Conservation (phyloP, 345 rosid species). For the Aquilaria yunnanensis region DNA sequence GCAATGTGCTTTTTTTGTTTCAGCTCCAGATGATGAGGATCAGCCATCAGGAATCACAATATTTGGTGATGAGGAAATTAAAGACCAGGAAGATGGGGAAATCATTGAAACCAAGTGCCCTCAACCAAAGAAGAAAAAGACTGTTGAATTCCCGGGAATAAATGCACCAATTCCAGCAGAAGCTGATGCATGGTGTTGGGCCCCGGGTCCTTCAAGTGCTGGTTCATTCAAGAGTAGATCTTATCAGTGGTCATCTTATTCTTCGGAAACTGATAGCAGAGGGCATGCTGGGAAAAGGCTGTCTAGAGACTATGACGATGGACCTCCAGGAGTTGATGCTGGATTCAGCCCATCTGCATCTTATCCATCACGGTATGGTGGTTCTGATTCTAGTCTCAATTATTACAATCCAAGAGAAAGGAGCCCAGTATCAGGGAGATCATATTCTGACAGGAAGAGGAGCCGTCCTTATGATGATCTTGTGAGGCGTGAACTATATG, state of each 20-base stretch:
- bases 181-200: conserved; percentile 70
- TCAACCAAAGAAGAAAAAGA: conserved; percentile 44
- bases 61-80: conserved; percentile 46
- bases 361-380: conserved; percentile 56
- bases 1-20: neutral
- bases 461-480: conserved; percentile 33
- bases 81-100: conserved; percentile 58
- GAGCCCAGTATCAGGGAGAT: conserved; percentile 27
- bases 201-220: conserved; percentile 30
- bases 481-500: conserved; percentile 13
- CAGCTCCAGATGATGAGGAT: conserved; percentile 55
- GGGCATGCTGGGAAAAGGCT: conserved; percentile 34
- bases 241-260: conserved; percentile 22
- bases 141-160: conserved; percentile 72
- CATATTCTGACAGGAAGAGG: conserved; percentile 37
- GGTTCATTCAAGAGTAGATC: conserved; percentile 30
- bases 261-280: conserved; percentile 32
- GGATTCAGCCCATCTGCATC: conserved; percentile 27
- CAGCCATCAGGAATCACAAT: conserved; percentile 75
- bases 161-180: conserved; percentile 79
- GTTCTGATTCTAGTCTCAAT: conserved; percentile 23
- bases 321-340: conserved; percentile 49
- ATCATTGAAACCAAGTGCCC: conserved; percentile 28
- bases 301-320: conserved; percentile 39
- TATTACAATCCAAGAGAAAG: conserved; percentile 25